Conservation (phyloP, 345 rosid species). For the Balakata baccata region DNA sequence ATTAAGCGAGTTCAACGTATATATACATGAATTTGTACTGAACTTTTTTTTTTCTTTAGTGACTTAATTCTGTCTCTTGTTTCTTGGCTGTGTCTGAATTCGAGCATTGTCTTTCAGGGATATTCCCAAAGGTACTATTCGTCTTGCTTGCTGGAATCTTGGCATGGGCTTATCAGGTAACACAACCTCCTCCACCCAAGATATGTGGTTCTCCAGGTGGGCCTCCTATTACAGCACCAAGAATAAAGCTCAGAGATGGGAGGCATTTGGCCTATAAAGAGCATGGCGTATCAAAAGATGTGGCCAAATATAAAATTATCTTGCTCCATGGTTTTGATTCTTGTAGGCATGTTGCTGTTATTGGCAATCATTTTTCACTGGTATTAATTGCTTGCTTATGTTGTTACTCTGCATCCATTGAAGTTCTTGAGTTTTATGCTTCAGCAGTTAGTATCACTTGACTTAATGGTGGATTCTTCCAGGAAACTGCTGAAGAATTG, state of each 20-base stretch:
- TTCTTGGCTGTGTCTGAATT: neutral
- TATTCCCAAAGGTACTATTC: constrained; percentile 7
- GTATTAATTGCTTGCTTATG: constrained; percentile 3
- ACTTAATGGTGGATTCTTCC: neutral
- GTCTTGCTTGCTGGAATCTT: constrained; percentile 15
- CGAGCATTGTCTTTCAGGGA: constrained; percentile 15
- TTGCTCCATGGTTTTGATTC: constrained; percentile 17
- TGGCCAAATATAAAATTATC: constrained; percentile 19
- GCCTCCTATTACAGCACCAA: constrained; percentile 22
- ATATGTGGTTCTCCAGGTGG: constrained; percentile 27
- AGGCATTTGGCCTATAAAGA: constrained; percentile 30
- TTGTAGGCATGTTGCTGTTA: neutral
- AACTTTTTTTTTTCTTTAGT: neutral
- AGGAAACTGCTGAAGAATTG: constrained; percentile 23
- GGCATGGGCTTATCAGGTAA: constrained; percentile 26
- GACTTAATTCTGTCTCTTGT: neutral
- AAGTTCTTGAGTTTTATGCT: neutral
- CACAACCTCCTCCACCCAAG: constrained; percentile 26
- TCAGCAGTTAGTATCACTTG: neutral
- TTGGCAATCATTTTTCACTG: neutral
- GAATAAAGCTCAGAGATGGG: constrained; percentile 30
- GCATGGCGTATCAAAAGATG: constrained; percentile 26
- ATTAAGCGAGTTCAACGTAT: neutral
- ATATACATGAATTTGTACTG: neutral
- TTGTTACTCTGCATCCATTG: neutral